Evolutionary conservation across 2,329 filamentous ascomycete species (phyloP).

Genomic region (Lecanicillium sp.): DNA sequence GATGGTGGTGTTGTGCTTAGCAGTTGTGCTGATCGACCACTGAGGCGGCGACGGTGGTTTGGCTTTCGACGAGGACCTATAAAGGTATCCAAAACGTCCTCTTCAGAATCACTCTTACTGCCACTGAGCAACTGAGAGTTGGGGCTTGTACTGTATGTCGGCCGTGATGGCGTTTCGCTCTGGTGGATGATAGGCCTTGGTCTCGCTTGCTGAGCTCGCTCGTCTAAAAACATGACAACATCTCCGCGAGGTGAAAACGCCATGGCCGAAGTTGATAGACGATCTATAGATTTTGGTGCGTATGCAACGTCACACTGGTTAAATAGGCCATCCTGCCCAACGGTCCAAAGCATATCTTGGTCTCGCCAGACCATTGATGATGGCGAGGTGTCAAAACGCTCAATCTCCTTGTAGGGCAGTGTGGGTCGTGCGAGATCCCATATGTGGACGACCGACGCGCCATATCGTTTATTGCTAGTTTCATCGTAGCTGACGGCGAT

Average conservation of each 20-base stretch:
- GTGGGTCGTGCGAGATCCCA: conserved; percentile 62
- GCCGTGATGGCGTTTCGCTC: conserved; percentile 24
- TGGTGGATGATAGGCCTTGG: conserved; percentile 33
- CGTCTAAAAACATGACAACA: conserved; percentile 53
- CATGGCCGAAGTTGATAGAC: conserved; percentile 52
- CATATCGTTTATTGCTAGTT: conserved; percentile 41
- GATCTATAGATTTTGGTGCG: conserved; percentile 54
- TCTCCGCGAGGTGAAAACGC: conserved; percentile 53
- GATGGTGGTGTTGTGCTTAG: conserved; percentile 50
- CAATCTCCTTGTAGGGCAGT: conserved; percentile 58
- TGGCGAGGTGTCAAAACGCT: conserved; percentile 50
- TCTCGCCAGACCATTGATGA: conserved; percentile 54
- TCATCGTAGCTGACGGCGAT: conserved; percentile 56
- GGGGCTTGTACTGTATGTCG: conserved; percentile 40
- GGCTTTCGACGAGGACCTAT: conserved; percentile 36
- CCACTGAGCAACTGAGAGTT: conserved; percentile 42
- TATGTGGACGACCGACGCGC: conserved; percentile 52
- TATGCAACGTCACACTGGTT: conserved; percentile 58
- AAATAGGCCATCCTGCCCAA: conserved; percentile 52
- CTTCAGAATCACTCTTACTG: conserved; percentile 57
- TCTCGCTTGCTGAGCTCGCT: conserved; percentile 35
- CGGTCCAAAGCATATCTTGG: conserved; percentile 59
- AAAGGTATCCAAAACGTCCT: conserved; percentile 54
- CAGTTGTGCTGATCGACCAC: conserved; percentile 31
- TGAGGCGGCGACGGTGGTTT: conserved; percentile 33